phyloP scores from a whole-genome alignment of 2,329 filamentous ascomycete species.

The Curvularia lunata region DNA sequence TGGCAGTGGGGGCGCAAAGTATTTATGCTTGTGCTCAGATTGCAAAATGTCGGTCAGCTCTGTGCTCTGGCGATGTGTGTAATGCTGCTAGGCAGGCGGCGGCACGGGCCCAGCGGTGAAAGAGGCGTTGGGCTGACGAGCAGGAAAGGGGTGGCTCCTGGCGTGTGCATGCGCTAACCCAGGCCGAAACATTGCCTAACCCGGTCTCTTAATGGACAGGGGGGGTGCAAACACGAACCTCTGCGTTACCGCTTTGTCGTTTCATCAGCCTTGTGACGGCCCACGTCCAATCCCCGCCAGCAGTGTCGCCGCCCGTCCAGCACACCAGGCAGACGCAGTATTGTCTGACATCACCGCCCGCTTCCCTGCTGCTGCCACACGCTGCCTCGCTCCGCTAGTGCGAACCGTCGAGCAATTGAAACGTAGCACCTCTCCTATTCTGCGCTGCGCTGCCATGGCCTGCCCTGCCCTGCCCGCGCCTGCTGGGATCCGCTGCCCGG shows the following conservation, averaged over 20 bases:
- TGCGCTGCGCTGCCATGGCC: too few relatives aligned
- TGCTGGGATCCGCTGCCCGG: slow-evolving; percentile 12
- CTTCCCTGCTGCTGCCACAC: slow-evolving; percentile 11
- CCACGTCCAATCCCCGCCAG: slow-evolving; percentile 44
- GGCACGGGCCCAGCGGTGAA: slow-evolving; percentile 50
- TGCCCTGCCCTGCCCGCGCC: too few relatives aligned
- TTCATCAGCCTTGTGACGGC: slow-evolving; percentile 52
- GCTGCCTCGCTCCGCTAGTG: slow-evolving; percentile 30
- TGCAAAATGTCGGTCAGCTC: slow-evolving; percentile 51
- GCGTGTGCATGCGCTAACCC: slow-evolving; percentile 47
- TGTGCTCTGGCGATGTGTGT: slow-evolving; percentile 50
- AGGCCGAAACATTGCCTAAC: slow-evolving; percentile 49
- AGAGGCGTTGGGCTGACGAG: slow-evolving; percentile 49
- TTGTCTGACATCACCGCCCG: slow-evolving; percentile 43
- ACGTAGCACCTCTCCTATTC: slow-evolving; percentile 44
- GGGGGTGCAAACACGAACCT: slow-evolving; percentile 47
- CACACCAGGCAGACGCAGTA: slow-evolving; percentile 27
- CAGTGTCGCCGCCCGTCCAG: slow-evolving; percentile 32
- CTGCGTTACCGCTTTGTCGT: slow-evolving; percentile 41
- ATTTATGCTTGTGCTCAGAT: slow-evolving; percentile 51
- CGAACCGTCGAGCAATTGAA: slow-evolving; percentile 40
- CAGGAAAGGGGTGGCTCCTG: slow-evolving; percentile 50
- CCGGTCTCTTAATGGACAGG: slow-evolving; percentile 42
- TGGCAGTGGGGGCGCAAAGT: slow-evolving; percentile 41
- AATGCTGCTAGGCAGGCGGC: slow-evolving; percentile 47